Percentiles rank a stretch among this genome's conserved stretches.
Evolutionary conservation across 345 rosid genomes (phyloP).

Genomic region (Balakata baccata): DNA sequence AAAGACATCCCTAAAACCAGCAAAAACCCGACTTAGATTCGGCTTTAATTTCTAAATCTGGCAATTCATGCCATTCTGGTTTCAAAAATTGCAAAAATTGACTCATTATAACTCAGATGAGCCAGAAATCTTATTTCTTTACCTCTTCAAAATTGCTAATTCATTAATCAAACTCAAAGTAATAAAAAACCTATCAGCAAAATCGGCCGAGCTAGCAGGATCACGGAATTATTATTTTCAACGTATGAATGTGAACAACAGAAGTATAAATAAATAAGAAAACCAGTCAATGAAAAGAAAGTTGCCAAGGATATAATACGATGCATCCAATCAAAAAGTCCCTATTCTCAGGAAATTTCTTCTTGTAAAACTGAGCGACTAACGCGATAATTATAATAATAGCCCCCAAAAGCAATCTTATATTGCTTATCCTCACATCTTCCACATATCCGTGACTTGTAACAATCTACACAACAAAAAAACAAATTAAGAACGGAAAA

Average conservation of each 20-base stretch:
- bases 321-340: slow-evolving; percentile 86
- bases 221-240: neutral
- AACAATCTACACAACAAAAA: slow-evolving; percentile 46
- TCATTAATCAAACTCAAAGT: neutral
- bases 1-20: neutral
- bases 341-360: slow-evolving; percentile 91
- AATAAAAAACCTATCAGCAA: neutral
- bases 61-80: neutral
- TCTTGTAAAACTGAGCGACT: slow-evolving; percentile 95
- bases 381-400: slow-evolving; percentile 74
- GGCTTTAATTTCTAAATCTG: neutral
- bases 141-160: neutral
- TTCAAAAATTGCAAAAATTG: neutral
- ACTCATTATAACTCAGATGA: neutral
- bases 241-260: too few species aligned
- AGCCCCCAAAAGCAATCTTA: slow-evolving; percentile 61
- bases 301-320: slow-evolving; percentile 70
- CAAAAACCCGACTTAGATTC: neutral
- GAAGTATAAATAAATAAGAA: neutral
- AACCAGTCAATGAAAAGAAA: neutral
- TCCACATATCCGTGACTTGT: slow-evolving; percentile 78
- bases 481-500: too few species aligned
- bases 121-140: too few species aligned
- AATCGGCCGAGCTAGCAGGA: neutral
- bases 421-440: slow-evolving; percentile 84